Percentiles rank a stretch among this genome's conserved stretches.
Evolutionary conservation across 139 green algal genomes (phyloP).

Genomic region (Zygnema cylindricum): DNA sequence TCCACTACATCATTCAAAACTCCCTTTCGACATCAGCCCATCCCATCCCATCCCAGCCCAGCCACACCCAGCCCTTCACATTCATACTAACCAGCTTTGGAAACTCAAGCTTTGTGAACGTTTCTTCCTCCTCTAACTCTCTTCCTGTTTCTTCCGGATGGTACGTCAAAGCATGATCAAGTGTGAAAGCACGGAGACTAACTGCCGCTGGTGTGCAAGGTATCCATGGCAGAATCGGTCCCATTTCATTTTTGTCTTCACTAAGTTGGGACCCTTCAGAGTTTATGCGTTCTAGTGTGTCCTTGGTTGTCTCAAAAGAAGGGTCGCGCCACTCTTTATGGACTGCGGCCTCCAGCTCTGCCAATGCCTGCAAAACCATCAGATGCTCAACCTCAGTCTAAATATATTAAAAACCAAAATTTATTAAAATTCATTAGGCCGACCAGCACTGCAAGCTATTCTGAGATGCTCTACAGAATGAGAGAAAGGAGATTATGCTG

Average conservation of each 20-base stretch:
- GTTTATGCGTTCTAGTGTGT: conserved; percentile 18
- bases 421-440: too few species aligned
- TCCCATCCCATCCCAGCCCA: too few species aligned
- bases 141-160: conserved; percentile 1
- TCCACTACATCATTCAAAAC: too few species aligned
- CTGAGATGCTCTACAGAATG: too few species aligned
- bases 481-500: not conserved
- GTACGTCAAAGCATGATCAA: conserved; percentile 77
- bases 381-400: too few species aligned
- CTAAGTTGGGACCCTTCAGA: not conserved
- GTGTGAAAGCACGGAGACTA: conserved; percentile 70
- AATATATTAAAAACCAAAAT: too few species aligned
- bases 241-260: not conserved
- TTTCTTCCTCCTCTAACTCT: not conserved
- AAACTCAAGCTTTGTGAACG: not conserved
- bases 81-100: not conserved
- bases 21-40: too few species aligned
- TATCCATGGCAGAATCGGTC: conserved; percentile 77
- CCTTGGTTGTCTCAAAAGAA: conserved; percentile 51
- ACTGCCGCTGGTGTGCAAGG: conserved; percentile 75
- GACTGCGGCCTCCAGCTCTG: conserved; percentile 69
- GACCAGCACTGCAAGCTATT: too few species aligned
- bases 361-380: conserved; percentile 66
- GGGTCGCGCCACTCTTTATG: conserved; percentile 40
- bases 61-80: too few species aligned